Evolutionary conservation across 1,139 yeast genomes (phyloP).

Genomic region (Scheffersomyces lignicola): DNA sequence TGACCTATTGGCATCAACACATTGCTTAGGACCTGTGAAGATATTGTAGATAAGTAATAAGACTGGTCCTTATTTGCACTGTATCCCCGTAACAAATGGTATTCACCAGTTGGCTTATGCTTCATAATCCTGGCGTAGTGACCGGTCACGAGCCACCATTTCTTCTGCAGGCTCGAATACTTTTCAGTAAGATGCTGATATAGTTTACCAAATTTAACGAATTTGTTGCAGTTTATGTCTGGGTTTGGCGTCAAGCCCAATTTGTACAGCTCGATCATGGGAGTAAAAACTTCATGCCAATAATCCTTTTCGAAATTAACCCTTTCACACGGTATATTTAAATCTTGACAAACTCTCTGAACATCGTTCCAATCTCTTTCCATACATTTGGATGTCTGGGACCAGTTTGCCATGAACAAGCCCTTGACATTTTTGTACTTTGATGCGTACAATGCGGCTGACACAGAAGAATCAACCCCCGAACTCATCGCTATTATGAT

Average conservation of each 20-base stretch:
- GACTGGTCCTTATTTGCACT: slow-evolving; percentile 82
- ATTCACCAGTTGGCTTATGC: slow-evolving; percentile 25
- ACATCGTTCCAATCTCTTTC: slow-evolving; percentile 92
- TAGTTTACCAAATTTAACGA: slow-evolving; percentile 83
- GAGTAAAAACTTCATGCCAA: slow-evolving; percentile 89
- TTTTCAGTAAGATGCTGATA: slow-evolving; percentile 49
- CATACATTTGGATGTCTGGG: slow-evolving; percentile 66
- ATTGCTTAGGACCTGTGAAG: slow-evolving; percentile 43
- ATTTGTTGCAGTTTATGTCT: slow-evolving; percentile 82
- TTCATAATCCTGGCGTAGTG: slow-evolving; percentile 75
- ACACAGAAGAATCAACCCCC: slow-evolving; percentile 93
- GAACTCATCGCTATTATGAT: slow-evolving; percentile 91
- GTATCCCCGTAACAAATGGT: slow-evolving; percentile 58
- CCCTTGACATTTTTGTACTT: slow-evolving; percentile 64
- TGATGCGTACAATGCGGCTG: slow-evolving; percentile 69
- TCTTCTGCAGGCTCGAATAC: slow-evolving; percentile 17
- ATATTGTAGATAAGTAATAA: slow-evolving; percentile 76
- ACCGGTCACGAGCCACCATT: slow-evolving; percentile 92
- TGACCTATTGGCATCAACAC: slow-evolving; percentile 81
- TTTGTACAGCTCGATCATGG: slow-evolving; percentile 76
- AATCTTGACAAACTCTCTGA: slow-evolving; percentile 55
- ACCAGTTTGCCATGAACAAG: slow-evolving; percentile 93
- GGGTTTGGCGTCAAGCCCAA: slow-evolving; percentile 91
- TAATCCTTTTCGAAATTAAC: slow-evolving; percentile 87
- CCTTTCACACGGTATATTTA: slow-evolving; percentile 69